Evolutionary conservation across 2,329 filamentous ascomycete genomes (phyloP).

Genomic region (Falciphora oryzae): DNA sequence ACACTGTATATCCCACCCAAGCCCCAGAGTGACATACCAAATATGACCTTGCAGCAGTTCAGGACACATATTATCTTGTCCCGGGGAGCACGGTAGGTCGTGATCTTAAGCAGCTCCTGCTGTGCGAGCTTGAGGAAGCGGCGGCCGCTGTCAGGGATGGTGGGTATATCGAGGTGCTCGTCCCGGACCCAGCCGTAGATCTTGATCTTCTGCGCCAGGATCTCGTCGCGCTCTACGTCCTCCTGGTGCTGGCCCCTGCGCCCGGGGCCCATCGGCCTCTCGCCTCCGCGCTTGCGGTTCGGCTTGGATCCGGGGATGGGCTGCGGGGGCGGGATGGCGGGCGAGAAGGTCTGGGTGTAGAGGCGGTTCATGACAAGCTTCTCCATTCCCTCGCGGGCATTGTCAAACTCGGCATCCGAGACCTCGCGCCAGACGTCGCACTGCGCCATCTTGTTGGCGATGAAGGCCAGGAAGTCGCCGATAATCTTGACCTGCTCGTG

Average conservation of each 20-base stretch:
- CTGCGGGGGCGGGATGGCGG: conserved; percentile 78
- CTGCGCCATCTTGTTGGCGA: conserved; percentile 94
- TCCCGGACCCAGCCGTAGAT: conserved; percentile 96
- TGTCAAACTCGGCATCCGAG: conserved; percentile 95
- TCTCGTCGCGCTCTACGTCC: conserved; percentile 91
- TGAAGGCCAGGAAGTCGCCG: conserved; percentile 91
- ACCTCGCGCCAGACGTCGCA: conserved; percentile 97
- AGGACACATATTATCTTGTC: conserved; percentile 98
- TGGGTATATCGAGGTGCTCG: conserved; percentile 86
- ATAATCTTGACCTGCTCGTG: conserved; percentile 99
- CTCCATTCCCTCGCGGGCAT: conserved; percentile 97
- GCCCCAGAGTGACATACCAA: conserved; percentile 55
- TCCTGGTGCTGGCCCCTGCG: conserved; percentile 93
- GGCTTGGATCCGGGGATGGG: conserved; percentile 64
- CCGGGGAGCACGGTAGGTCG: conserved; percentile 89
- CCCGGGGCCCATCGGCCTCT: conserved; percentile 70
- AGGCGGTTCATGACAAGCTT: conserved; percentile 98
- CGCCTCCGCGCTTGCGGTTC: conserved; percentile 57
- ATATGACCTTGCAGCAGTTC: conserved; percentile 99
- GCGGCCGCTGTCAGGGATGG: conserved; percentile 76
- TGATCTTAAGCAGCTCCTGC: conserved; percentile 93
- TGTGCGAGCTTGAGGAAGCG: conserved; percentile 86
- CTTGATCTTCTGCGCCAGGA: conserved; percentile 92
- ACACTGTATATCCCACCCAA: background rate
- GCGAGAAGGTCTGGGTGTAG: conserved; percentile 94